Evolutionary conservation across 2,329 filamentous ascomycete species (phyloP), one percentile per base, ranked within the genome.

Genomic region (Pestalotiopsis sp.): DNA sequence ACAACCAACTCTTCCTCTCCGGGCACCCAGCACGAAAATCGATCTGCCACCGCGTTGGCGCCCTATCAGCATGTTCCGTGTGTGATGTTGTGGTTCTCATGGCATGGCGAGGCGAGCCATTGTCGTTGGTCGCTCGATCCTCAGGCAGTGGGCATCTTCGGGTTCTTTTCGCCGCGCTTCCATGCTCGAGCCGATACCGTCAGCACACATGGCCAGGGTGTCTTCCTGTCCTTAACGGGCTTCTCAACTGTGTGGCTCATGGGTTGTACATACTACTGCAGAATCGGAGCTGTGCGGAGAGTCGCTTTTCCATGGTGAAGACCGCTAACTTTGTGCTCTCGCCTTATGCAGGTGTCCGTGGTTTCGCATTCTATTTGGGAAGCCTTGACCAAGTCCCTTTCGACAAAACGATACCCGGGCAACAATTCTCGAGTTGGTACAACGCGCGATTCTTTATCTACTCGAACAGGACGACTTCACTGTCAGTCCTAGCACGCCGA

Each of bases 291-390:
- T 64, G 27, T 41, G 61, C 73, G 75, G 75, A 67, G 64, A 65
- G 70, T 74, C 75, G 76, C 76, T 76, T 75, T 68, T 70, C 14
- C 13, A 12, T 38, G 73, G 70, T 69, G 72, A 75, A 74, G 72
- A 75, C 72, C 69, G 74, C 79, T 81, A 74, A 81, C 75, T 72
- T 67, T 73, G 70, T 71, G 66, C 70, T 71, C 71, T 71, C 71
- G 75, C 71, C 70, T 71, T 70, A 80, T 82, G 80, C 79, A 83
- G 81, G 77, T 74, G 72, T 71, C 78, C 78, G 76, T 71, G 67
- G 72, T 69, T 70, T 76, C 70, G 72, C 69, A 70, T 75, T 72
- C 70, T 73, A 73, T 66, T 58, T 61, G 68, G 31, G n/a, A 61
- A 61, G 52, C 52, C 23, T 17, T 45, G 59, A 62, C 59, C 27